Evolutionary conservation across 2,329 filamentous ascomycete species (phyloP).

Genomic region (Pleomassaria siparia): DNA sequence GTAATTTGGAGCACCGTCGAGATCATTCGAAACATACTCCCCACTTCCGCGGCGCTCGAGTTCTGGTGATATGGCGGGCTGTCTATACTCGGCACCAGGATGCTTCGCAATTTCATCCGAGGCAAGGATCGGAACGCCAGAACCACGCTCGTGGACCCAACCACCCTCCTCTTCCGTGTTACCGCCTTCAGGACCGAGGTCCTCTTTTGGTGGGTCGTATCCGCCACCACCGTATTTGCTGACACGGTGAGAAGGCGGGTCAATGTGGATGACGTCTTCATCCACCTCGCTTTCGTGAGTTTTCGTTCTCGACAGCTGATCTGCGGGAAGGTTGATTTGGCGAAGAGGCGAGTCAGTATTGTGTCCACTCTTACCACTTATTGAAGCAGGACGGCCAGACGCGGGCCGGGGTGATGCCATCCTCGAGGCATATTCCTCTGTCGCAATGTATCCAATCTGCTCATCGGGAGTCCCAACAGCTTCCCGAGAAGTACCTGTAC

Average conservation of each 20-base stretch:
- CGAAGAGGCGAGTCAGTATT: slow-evolving; percentile 55
- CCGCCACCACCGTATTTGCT: slow-evolving; percentile 52
- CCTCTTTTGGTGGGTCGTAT: slow-evolving; percentile 55
- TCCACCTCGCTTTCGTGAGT: slow-evolving; percentile 52
- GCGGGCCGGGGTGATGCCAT: slow-evolving; percentile 68
- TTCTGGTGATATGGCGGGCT: slow-evolving; percentile 79
- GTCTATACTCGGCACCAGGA: slow-evolving; percentile 66
- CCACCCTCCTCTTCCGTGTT: slow-evolving; percentile 51
- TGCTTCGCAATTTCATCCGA: slow-evolving; percentile 83
- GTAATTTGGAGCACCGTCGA: slow-evolving; percentile 41
- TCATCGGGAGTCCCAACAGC: slow-evolving; percentile 79
- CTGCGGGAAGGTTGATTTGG: slow-evolving; percentile 52
- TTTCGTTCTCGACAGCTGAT: slow-evolving; percentile 42
- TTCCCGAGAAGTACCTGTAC: slow-evolving; percentile 63
- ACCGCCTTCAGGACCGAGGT: slow-evolving; percentile 50
- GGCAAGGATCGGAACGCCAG: slow-evolving; percentile 80
- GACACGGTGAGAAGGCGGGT: slow-evolving; percentile 59
- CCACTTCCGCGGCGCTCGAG: slow-evolving; percentile 57
- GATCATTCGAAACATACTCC: slow-evolving; percentile 53
- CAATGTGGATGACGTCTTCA: slow-evolving; percentile 73
- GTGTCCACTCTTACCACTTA: slow-evolving; percentile 48
- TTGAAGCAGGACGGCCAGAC: slow-evolving; percentile 45
- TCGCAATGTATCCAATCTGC: slow-evolving; percentile 84
- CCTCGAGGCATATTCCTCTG: slow-evolving; percentile 79
- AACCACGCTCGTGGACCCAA: slow-evolving; percentile 61